Evolutionary conservation across 2,329 filamentous ascomycete species (phyloP).

Genomic region (Penicillium sp.): DNA sequence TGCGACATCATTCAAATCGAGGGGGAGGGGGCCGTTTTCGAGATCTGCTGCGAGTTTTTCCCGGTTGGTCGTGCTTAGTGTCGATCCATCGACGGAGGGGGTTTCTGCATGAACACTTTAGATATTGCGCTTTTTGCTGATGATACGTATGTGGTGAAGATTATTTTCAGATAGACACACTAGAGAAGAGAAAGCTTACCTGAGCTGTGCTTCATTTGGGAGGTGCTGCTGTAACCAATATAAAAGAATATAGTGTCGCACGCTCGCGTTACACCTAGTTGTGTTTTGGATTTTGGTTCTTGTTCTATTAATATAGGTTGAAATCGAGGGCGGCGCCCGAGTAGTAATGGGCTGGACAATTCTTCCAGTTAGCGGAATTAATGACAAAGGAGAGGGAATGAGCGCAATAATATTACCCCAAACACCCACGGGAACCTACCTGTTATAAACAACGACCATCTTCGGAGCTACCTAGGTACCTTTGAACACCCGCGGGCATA

Average conservation of each 20-base stretch:
- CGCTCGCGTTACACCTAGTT: background rate
- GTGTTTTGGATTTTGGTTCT: background rate
- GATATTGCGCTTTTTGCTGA: background rate
- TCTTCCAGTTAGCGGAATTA: background rate
- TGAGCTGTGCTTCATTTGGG: background rate
- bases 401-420: background rate
- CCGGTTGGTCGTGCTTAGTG: conserved; percentile 13
- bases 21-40: conserved; percentile 7
- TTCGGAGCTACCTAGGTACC: background rate
- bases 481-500: background rate
- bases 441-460: background rate
- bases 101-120: background rate
- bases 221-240: background rate
- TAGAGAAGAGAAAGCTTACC: background rate
- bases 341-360: background rate
- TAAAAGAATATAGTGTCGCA: too few relatives aligned
- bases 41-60: conserved; percentile 11
- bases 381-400: background rate
- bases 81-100: conserved; percentile 17
- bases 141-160: background rate
- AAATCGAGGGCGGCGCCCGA: background rate
- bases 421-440: background rate
- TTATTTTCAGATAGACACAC: background rate
- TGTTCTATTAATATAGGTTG: background rate
- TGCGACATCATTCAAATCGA: background rate